These are phyloP conservation scores for Nicotiana sylvestris DNA, from an alignment of 257 asterid genomes.

Conservation along the genomic window DNA sequence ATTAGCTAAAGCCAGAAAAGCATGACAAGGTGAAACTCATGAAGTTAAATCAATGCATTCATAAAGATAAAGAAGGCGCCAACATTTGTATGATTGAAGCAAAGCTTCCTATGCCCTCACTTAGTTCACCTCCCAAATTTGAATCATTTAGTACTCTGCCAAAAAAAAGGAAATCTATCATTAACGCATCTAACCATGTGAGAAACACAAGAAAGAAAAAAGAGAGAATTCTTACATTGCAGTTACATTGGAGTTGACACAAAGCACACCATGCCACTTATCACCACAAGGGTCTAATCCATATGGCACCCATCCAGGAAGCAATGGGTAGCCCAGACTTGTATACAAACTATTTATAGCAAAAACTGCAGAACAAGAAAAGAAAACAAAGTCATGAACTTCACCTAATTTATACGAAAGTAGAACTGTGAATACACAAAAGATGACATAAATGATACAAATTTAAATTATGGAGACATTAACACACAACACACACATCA, in stretches of 20 bases:
- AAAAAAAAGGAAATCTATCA: slow-evolving; percentile 6
- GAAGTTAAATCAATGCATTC: not conserved
- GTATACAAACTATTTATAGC: slow-evolving; percentile 70
- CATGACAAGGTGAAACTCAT: not conserved
- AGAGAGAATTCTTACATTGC: slow-evolving; percentile 48
- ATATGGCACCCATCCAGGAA: slow-evolving; percentile 65
- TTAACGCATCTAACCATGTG: not conserved
- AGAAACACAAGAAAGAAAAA: too few relatives aligned
- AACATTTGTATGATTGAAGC: slow-evolving; percentile 66
- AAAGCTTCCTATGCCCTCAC: slow-evolving; percentile 52
- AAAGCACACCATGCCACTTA: slow-evolving; percentile 81
- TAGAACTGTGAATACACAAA: not conserved
- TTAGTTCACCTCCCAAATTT: slow-evolving; percentile 65
- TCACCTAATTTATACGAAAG: not conserved
- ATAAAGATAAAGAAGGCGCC: slow-evolving; percentile 19
- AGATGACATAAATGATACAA: not conserved
- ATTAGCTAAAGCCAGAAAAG: not conserved
- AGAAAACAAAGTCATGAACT: not conserved
- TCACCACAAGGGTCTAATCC: slow-evolving; percentile 96
- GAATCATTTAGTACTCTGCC: slow-evolving; percentile 52
- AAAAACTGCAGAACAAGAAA: slow-evolving; percentile 44
- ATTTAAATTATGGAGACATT: not conserved
- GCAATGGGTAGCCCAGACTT: slow-evolving; percentile 59
- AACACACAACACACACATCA: not conserved
- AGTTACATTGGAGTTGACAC: slow-evolving; percentile 72